Evolutionary conservation across 139 green algal species (phyloP), one percentile per base, ranked within the genome.

Genomic region (Volvox reticuliferus): DNA sequence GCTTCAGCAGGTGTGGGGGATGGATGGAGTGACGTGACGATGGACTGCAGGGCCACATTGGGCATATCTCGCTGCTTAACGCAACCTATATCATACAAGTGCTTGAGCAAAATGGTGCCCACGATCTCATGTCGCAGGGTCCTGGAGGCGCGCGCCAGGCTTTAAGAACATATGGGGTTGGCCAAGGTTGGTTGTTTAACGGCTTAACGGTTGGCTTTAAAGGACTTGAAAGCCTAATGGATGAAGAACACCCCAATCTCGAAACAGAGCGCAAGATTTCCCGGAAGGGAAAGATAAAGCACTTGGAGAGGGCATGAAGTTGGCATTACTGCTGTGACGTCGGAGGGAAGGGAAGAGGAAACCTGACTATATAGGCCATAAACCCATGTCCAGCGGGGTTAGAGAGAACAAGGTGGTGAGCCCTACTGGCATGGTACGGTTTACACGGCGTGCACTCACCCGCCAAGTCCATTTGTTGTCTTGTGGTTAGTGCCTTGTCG

Each of bases 51-150:
- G 13, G 93, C 71, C 32, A 99, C 84, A 79, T 95, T 84, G 3
- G 95, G 93, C 50, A 81, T 92, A 92, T 99, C 98, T 13, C 91
- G 68, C 90, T 97, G 94, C 94, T 99, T 99, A 17, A 97, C 93
- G 82, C 91, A 90, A 0, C 97, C 98, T 61, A 99, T 99, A 62
- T 99, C 96, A 89, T 99, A 98, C 9, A 99, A 71, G 91, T 99
- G 97, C 92, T 99, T 99, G 26, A 99, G 91, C 0, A 95, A 97
- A n/a, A 99, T 96, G 18, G 89, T 89, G 17, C 92, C 97, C 5
- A 93, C 95, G 21, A 91, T 86, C 79, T 97, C 93, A 79, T 99
- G 98, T 0, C 98, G 98, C 0, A 98, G 95, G 63, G 91, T 93
- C 65, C 95, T 89, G 36, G 94, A 94, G n/a, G 96, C 98, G 0